Evolutionary conservation across 441 rosid species (phyloP).

Genomic region (Pelargonium myrrhifolium): DNA sequence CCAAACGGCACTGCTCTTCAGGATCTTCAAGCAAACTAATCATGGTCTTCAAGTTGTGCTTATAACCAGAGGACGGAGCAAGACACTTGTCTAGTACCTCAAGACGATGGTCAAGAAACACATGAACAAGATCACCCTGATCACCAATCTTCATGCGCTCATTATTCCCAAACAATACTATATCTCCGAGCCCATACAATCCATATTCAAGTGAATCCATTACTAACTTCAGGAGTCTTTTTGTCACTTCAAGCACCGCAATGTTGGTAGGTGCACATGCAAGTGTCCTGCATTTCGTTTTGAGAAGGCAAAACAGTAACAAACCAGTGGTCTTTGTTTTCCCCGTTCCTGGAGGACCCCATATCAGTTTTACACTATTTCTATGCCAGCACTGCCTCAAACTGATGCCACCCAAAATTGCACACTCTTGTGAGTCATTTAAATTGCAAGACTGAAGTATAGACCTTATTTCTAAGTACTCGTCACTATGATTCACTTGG

Average conservation of each 20-base stretch:
- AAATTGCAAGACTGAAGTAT: background rate
- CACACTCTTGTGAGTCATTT: conserved; percentile 10
- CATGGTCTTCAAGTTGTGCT: conserved; percentile 19
- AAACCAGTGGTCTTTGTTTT: conserved; percentile 38
- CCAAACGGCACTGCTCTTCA: background rate
- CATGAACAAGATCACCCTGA: conserved; percentile 21
- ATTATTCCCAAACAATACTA: conserved; percentile 40
- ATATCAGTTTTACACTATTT: conserved; percentile 31
- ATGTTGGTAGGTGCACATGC: conserved; percentile 53
- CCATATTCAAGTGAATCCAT: conserved; percentile 15
- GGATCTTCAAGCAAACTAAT: conserved; percentile 27
- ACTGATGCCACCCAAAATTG: background rate
- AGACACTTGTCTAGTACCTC: conserved; percentile 30
- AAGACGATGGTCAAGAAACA: conserved; percentile 38
- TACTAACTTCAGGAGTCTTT: conserved; percentile 31
- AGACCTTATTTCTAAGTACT: background rate
- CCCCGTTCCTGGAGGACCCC: conserved; percentile 72
- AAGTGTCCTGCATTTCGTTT: conserved; percentile 35
- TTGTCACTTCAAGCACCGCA: conserved; percentile 40
- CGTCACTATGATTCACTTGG: background rate
- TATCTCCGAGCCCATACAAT: conserved; percentile 32
- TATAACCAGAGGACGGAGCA: conserved; percentile 33
- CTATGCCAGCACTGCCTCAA: background rate
- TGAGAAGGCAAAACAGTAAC: conserved; percentile 29
- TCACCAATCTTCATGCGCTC: conserved; percentile 31